Evolutionary conservation across 176 grass and related monocot species (phyloP).

Genomic region (Raddia distichophylla): DNA sequence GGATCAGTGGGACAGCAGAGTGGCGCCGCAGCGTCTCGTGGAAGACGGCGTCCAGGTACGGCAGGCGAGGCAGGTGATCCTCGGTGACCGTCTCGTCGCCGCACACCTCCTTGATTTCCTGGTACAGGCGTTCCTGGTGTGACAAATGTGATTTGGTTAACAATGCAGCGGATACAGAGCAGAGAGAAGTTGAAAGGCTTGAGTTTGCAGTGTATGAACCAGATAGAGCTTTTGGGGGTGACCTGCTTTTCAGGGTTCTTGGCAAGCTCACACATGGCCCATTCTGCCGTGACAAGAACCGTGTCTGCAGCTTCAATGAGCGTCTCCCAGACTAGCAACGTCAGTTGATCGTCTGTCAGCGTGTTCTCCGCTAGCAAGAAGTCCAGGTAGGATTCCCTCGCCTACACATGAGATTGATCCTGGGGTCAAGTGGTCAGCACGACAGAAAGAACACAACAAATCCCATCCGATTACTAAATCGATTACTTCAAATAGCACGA

Average conservation of each 20-base stretch:
- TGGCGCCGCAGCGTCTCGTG: too few relatives aligned
- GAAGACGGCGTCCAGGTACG: too few relatives aligned
- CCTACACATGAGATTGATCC: constrained; percentile 30
- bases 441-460: too few relatives aligned
- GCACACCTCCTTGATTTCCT: constrained; percentile 61
- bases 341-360: constrained; percentile 63
- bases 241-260: constrained; percentile 67
- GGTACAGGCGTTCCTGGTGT: constrained; percentile 59
- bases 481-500: too few relatives aligned
- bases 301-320: constrained; percentile 80
- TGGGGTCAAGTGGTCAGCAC: neutral
- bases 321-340: constrained; percentile 62
- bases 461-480: too few relatives aligned
- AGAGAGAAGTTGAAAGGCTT: too few relatives aligned
- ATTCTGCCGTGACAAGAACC: constrained; percentile 69
- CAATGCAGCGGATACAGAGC: too few relatives aligned
- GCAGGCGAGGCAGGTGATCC: too few relatives aligned
- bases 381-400: constrained; percentile 63
- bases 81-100: constrained; percentile 24
- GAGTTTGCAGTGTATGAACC: too few relatives aligned
- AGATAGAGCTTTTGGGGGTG: neutral
- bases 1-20: too few relatives aligned
- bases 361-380: constrained; percentile 33
- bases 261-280: constrained; percentile 87
- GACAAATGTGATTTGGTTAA: neutral